Conservation (phyloP, 2,329 filamentous ascomycete genomes). For the Hypoxylon sp. region DNA sequence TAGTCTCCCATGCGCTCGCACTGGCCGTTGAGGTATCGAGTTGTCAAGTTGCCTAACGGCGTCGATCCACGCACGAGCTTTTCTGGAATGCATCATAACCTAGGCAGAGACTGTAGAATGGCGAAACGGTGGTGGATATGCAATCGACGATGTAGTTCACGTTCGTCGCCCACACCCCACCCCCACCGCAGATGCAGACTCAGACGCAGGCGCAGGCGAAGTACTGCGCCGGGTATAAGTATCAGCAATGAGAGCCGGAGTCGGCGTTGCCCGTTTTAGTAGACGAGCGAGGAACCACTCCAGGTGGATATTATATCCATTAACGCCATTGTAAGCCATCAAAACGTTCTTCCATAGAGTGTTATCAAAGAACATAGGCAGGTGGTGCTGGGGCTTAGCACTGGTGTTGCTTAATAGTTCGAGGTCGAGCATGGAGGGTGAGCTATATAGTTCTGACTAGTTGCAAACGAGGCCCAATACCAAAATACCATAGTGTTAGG, state of each 20-base stretch:
- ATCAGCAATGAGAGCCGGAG: neutral
- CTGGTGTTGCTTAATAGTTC: no score
- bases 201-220: neutral
- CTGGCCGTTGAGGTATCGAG: slow-evolving; percentile 21
- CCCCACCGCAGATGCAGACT: neutral
- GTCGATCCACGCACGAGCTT: neutral
- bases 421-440: no score
- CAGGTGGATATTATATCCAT: no score
- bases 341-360: no score
- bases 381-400: no score
- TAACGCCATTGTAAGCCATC: no score
- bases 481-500: no score
- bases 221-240: neutral
- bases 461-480: no score
- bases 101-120: neutral
- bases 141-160: neutral
- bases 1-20: neutral
- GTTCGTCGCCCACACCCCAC: neutral
- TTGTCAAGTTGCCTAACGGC: slow-evolving; percentile 58
- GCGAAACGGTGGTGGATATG: neutral
- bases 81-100: neutral
- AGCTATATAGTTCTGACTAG: no score
- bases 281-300: no score
- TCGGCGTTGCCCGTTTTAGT: no score
- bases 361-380: no score